These are phyloP conservation scores for Eimeria praecox DNA, from an alignment of 169 alveolate species.

Conservation along the genomic window DNA sequence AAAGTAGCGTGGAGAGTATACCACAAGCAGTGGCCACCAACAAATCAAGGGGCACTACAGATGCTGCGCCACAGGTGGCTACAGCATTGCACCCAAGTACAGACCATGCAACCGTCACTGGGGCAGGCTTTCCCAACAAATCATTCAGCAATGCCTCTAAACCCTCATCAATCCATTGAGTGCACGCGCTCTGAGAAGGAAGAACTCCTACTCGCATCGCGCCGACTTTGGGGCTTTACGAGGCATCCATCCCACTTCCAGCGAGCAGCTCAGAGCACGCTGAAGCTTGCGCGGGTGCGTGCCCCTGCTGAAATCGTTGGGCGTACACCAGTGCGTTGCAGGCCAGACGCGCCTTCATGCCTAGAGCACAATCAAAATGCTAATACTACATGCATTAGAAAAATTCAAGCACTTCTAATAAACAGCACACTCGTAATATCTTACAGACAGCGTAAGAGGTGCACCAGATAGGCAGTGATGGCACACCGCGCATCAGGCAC, in stretches of 20 bases:
- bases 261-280: neutral
- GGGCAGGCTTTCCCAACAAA: neutral
- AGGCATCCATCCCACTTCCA: neutral
- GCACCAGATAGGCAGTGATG: too few relatives aligned
- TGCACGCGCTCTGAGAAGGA: neutral
- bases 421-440: neutral
- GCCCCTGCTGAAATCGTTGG: neutral
- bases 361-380: neutral
- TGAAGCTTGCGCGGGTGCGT: neutral
- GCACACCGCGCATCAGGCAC: neutral
- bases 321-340: neutral
- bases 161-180: neutral
- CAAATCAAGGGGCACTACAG: too few relatives aligned
- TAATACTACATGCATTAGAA: neutral
- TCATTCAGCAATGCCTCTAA: neutral
- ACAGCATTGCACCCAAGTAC: neutral
- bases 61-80: neutral
- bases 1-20: too few relatives aligned
- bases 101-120: too few relatives aligned
- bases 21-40: too few relatives aligned
- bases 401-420: neutral
- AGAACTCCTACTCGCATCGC: too few relatives aligned
- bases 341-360: neutral
- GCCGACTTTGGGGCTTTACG: too few relatives aligned
- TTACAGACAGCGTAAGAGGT: too few relatives aligned